These are phyloP conservation scores for Pyracantha coccinea DNA, from an alignment of 331 rosid genomes.

Conservation along the genomic window DNA sequence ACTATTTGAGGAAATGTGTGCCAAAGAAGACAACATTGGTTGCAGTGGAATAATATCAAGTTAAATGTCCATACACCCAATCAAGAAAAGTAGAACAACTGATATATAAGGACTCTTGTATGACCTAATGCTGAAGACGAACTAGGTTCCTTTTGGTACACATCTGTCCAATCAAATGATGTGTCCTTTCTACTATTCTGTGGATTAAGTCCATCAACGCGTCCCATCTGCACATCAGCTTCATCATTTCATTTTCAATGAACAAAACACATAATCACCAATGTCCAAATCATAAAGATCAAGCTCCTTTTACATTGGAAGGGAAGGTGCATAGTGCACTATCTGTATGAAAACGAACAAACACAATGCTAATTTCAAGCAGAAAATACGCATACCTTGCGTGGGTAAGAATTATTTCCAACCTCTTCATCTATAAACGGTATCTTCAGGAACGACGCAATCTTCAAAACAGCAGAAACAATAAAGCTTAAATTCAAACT, in stretches of 20 bases:
- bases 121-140: conserved; percentile 43
- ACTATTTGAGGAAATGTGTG: conserved; percentile 8
- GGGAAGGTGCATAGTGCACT: neutral
- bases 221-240: conserved; percentile 73
- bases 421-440: conserved; percentile 85
- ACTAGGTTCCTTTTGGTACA: conserved; percentile 44
- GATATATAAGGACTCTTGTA: neutral
- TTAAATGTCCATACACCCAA: conserved; percentile 7
- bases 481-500: neutral
- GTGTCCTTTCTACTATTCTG: conserved; percentile 56
- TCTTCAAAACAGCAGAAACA: conserved; percentile 19
- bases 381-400: conserved; percentile 56
- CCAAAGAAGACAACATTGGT: conserved; percentile 16
- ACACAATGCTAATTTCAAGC: neutral
- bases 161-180: conserved; percentile 67
- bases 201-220: conserved; percentile 73
- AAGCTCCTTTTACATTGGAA: neutral
- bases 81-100: neutral
- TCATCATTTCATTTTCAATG: neutral
- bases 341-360: neutral
- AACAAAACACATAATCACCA: neutral
- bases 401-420: conserved; percentile 65
- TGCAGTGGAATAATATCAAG: conserved; percentile 2
- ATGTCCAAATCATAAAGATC: neutral
- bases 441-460: conserved; percentile 70